phyloP scores from a whole-genome alignment of 2,329 filamentous ascomycete genomes.

The Aspergillus sp. region DNA sequence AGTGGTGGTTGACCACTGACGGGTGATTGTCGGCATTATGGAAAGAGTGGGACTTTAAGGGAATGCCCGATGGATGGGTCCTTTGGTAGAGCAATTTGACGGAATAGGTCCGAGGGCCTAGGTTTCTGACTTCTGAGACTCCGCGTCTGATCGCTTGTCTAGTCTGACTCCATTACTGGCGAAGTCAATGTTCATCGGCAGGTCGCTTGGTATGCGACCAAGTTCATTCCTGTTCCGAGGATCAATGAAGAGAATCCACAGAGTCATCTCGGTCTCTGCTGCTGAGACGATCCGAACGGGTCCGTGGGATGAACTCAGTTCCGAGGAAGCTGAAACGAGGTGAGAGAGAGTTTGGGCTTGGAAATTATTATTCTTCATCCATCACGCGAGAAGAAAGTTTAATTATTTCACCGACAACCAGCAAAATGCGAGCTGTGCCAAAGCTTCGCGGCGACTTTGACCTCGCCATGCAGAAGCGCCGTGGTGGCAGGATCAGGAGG shows the following conservation, averaged over 20 bases:
- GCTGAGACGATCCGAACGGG: too few species aligned
- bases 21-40: conserved; percentile 8
- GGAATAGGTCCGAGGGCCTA: conserved; percentile 1
- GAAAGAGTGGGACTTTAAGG: background rate
- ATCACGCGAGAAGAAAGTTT: conserved; percentile 9
- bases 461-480: conserved; percentile 11
- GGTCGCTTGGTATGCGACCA: background rate
- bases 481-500: background rate
- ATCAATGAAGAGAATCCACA: background rate
- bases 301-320: background rate
- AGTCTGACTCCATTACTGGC: background rate
- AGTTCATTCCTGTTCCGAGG: background rate
- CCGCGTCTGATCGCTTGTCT: background rate
- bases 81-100: background rate
- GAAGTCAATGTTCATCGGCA: background rate
- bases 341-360: background rate
- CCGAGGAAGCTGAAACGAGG: conserved; percentile 6
- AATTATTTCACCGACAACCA: conserved; percentile 17
- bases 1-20: conserved; percentile 9
- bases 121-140: background rate
- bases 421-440: conserved; percentile 16
- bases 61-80: background rate
- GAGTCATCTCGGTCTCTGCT: too few species aligned
- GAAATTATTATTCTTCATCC: conserved; percentile 7
- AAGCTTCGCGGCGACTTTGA: conserved; percentile 12